Conservation (phyloP, 2,329 filamentous ascomycete genomes). For the Botryotinia convoluta region DNA sequence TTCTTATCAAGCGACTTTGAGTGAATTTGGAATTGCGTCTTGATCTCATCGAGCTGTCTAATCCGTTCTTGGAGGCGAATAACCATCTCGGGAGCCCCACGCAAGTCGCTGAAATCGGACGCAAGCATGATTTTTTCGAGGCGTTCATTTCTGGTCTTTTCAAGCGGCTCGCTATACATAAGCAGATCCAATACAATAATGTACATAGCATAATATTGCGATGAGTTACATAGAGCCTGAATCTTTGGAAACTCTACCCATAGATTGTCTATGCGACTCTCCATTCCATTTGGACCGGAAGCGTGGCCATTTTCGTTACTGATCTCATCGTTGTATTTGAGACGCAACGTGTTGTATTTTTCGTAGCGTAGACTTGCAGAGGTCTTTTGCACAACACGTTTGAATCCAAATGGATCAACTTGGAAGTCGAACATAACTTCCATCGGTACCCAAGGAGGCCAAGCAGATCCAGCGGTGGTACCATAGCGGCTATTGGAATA, state of each 20-base stretch:
- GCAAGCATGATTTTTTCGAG: constrained; percentile 98
- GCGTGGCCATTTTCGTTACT: constrained; percentile 54
- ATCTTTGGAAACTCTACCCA: constrained; percentile 96
- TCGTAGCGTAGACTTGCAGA: constrained; percentile 93
- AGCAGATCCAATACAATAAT: constrained; percentile 95
- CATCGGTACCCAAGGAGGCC: constrained; percentile 98
- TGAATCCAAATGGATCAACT: constrained; percentile 94
- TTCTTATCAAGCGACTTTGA: constrained; percentile 80
- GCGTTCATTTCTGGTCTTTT: constrained; percentile 94
- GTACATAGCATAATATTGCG: constrained; percentile 97
- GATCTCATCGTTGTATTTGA: constrained; percentile 97
- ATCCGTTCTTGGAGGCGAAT: constrained; percentile 88
- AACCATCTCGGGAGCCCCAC: constrained; percentile 91
- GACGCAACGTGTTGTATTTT: constrained; percentile 93
- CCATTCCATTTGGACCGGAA: constrained; percentile 55
- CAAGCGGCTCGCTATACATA: constrained; percentile 91
- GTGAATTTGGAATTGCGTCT: constrained; percentile 91
- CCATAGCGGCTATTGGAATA: constrained; percentile 95
- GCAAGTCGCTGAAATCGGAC: constrained; percentile 95
- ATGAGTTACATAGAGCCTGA: constrained; percentile 92
- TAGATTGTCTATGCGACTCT: constrained; percentile 89
- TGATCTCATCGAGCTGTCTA: constrained; percentile 91
- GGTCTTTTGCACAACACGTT: constrained; percentile 92
- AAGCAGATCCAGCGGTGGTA: constrained; percentile 76
- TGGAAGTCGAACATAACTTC: constrained; percentile 98